phyloP scores from a whole-genome alignment of 192 early-diverging fungal species.

The Coemansia sp. region DNA sequence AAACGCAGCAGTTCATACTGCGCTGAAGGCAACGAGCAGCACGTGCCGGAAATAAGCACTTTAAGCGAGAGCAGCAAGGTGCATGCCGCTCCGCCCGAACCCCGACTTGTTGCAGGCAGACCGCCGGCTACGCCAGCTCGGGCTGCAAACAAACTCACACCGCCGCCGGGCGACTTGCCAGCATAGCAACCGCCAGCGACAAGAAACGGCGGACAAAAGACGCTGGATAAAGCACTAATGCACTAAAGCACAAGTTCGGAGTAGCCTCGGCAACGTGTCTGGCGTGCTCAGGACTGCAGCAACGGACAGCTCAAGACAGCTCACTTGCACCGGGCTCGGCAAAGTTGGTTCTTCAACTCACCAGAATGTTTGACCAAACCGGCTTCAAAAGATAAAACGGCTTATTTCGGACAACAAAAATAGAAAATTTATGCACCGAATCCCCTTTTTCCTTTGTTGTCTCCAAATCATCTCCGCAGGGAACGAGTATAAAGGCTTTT shows the following conservation, averaged over 20 bases:
- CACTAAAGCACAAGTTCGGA: neutral
- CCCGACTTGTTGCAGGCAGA: no score
- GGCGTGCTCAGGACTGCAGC: neutral
- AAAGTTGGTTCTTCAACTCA: slow-evolving; percentile 35
- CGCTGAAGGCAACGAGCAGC: no score
- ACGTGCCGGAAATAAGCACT: no score
- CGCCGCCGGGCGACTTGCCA: no score
- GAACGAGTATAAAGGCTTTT: neutral
- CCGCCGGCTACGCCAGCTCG: no score
- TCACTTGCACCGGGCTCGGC: neutral
- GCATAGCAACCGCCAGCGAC: no score
- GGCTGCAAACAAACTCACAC: no score
- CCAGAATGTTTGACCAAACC: slow-evolving; percentile 38
- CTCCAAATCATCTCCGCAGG: neutral
- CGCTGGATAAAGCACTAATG: no score
- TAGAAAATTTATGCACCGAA: slow-evolving; percentile 4
- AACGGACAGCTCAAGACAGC: neutral
- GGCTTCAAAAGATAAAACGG: neutral
- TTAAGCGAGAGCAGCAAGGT: no score
- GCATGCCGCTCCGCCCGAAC: no score
- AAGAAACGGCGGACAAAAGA: no score
- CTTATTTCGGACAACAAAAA: slow-evolving; percentile 1
- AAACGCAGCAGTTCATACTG: neutral
- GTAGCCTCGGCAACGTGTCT: slow-evolving; percentile 8
- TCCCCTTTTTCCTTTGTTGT: slow-evolving; percentile 5